phyloP scores from a whole-genome alignment of 2,329 filamentous ascomycete genomes.

The Didymella sp. region DNA sequence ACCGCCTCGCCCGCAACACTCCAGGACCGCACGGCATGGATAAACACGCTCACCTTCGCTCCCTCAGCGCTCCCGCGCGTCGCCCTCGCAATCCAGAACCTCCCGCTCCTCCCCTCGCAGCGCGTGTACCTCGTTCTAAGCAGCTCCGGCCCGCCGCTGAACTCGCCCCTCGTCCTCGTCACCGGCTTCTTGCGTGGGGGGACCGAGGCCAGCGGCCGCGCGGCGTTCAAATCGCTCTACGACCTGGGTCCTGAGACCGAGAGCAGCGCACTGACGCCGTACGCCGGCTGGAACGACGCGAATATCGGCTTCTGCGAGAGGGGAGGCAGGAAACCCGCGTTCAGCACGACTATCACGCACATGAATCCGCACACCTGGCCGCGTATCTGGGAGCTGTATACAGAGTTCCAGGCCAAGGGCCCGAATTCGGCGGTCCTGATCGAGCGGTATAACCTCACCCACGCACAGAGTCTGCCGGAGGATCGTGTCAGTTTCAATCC shows the following conservation, averaged over 20 bases:
- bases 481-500: conserved; percentile 41
- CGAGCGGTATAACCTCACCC: conserved; percentile 49
- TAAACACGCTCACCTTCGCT: conserved; percentile 34
- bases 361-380: conserved; percentile 51
- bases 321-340: conserved; percentile 52
- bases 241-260: conserved; percentile 39
- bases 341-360: conserved; percentile 42
- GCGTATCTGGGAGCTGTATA: conserved; percentile 51
- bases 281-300: conserved; percentile 51
- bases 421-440: conserved; percentile 46
- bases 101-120: conserved; percentile 47
- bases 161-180: conserved; percentile 34
- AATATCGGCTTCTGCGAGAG: conserved; percentile 49
- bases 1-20: conserved; percentile 44
- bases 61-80: conserved; percentile 42
- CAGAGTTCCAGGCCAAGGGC: conserved; percentile 46
- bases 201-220: conserved; percentile 38
- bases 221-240: conserved; percentile 49
- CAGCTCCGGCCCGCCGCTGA: conserved; percentile 30
- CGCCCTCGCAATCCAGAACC: conserved; percentile 48
- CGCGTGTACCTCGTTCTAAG: conserved; percentile 48
- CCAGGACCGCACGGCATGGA: conserved; percentile 35
- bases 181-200: conserved; percentile 47
- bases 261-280: conserved; percentile 39
- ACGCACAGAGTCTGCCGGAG: conserved; percentile 26